Percentiles rank a stretch among this genome's conserved stretches.
Conservation (phyloP, 257 asterid species). For the Avicennia marina region DNA sequence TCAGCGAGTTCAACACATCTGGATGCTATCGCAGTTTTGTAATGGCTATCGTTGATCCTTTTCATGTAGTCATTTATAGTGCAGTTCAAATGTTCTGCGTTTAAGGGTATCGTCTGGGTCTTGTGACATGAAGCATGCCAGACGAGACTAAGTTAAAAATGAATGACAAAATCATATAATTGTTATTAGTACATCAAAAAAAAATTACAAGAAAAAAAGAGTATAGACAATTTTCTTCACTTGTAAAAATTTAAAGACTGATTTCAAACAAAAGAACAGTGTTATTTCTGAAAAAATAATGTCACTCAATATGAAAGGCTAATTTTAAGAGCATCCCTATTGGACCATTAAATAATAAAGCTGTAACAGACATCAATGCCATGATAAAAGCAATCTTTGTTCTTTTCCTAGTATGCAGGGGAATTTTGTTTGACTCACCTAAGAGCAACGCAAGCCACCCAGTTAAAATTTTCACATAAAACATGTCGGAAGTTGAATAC, state of each 20-base stretch:
- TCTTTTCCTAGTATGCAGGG: neutral
- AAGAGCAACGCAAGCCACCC: neutral
- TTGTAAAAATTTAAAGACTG: neutral
- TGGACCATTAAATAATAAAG: slow-evolving; percentile 3
- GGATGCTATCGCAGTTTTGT: no score
- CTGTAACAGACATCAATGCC: slow-evolving; percentile 18
- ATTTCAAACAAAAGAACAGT: neutral
- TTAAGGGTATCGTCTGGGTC: no score
- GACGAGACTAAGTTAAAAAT: no score
- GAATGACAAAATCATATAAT: no score
- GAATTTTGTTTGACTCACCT: neutral
- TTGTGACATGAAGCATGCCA: no score
- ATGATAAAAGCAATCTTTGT: neutral
- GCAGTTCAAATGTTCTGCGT: no score
- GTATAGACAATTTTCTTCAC: no score
- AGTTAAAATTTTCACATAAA: neutral
- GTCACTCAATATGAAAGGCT: neutral
- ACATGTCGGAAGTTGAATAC: slow-evolving; percentile 1
- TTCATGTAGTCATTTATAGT: no score
- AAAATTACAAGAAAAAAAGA: no score
- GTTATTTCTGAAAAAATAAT: neutral
- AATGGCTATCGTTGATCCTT: no score
- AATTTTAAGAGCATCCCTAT: neutral
- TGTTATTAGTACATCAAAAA: no score
- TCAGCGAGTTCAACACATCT: no score